Percentiles rank a stretch among this genome's conserved stretches.
Evolutionary conservation across 441 rosid genomes (phyloP).

Genomic region (Adansonia rubrostipa): DNA sequence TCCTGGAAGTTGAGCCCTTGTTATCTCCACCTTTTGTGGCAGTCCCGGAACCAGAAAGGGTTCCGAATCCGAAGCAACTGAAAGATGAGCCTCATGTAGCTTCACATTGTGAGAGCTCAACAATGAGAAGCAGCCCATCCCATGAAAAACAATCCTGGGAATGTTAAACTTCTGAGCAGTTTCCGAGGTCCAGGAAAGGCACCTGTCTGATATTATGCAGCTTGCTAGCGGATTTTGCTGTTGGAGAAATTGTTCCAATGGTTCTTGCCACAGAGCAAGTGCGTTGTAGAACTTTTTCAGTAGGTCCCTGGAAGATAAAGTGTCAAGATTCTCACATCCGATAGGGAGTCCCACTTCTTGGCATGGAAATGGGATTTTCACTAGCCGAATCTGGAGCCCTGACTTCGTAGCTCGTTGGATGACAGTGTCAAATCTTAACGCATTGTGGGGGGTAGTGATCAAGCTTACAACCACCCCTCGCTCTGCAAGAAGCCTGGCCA

Average conservation of each 20-base stretch:
- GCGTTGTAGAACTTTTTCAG: conserved; percentile 46
- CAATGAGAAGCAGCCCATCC: conserved; percentile 51
- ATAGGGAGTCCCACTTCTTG: conserved; percentile 49
- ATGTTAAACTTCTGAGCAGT: conserved; percentile 43
- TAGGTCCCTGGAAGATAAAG: conserved; percentile 46
- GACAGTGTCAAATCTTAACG: conserved; percentile 36
- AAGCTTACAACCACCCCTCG: conserved; percentile 45
- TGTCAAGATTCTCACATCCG: conserved; percentile 58
- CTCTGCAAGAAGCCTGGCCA: conserved; percentile 45
- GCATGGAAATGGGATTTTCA: conserved; percentile 42
- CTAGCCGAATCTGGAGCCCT: conserved; percentile 37
- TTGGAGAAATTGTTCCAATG: conserved; percentile 43
- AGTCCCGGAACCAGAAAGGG: conserved; percentile 46
- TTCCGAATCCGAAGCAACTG: conserved; percentile 38
- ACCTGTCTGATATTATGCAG: conserved; percentile 57
- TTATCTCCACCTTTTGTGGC: conserved; percentile 45
- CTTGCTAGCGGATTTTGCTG: conserved; percentile 40
- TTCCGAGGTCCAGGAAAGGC: conserved; percentile 47
- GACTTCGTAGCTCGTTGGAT: conserved; percentile 34
- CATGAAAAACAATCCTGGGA: conserved; percentile 58
- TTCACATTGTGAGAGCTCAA: conserved; percentile 45
- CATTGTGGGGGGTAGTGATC: conserved; percentile 52
- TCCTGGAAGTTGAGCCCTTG: conserved; percentile 57
- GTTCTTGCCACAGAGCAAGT: conserved; percentile 42
- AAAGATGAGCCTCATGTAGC: conserved; percentile 35